Percentiles rank a stretch among this genome's conserved stretches.
These are phyloP conservation scores for Gloeopeniophorella convolvens DNA, from an alignment of 768 basidiomycete genomes.

Conservation along the genomic window DNA sequence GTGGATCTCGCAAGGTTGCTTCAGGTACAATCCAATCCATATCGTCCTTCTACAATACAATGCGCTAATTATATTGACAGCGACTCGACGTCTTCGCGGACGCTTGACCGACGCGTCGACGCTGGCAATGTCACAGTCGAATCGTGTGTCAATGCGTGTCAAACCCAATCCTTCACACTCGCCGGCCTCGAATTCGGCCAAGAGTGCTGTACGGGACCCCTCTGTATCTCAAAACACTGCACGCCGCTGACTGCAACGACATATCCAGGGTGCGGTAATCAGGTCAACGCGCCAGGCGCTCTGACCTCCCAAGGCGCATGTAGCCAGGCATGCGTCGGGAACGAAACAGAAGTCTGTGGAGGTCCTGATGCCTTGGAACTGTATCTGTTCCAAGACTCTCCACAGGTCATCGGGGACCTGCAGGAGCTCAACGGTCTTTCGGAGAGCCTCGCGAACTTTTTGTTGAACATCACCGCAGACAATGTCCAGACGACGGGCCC, in stretches of 20 bases:
- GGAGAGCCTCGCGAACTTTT: background rate
- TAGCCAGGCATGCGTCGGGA: background rate
- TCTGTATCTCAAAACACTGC: background rate
- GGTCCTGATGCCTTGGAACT: background rate
- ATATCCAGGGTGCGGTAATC: background rate
- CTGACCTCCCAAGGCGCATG: background rate
- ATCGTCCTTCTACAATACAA: background rate
- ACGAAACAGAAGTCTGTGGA: background rate
- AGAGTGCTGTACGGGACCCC: background rate
- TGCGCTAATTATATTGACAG: background rate
- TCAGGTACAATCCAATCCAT: background rate
- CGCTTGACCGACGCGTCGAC: background rate
- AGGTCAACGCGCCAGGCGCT: background rate
- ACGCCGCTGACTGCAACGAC: background rate
- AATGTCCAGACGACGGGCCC: background rate
- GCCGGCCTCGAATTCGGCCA: background rate
- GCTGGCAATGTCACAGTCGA: conserved; percentile 1
- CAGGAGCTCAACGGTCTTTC: background rate
- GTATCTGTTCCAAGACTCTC: background rate
- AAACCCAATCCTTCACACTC: background rate
- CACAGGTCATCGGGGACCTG: background rate
- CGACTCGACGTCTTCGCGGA: background rate
- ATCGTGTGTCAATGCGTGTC: background rate
- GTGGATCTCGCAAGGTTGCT: background rate
- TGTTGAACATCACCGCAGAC: background rate